These are phyloP conservation scores for Botryococcus braunii DNA, from an alignment of 163 green algal genomes.

Conservation along the genomic window DNA sequence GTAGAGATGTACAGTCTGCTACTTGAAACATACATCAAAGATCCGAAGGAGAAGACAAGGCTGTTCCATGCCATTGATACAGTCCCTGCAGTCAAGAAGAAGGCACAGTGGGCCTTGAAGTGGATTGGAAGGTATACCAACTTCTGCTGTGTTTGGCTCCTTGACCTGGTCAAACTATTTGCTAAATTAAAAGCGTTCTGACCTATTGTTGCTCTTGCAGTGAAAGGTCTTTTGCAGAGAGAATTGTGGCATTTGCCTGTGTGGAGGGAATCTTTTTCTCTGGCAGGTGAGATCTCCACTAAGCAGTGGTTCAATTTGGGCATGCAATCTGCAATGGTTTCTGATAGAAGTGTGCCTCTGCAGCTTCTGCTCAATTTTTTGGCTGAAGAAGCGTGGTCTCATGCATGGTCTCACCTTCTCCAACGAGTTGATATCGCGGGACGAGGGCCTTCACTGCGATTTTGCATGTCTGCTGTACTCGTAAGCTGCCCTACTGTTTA, in stretches of 20 bases:
- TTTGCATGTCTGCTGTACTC: slow-evolving; percentile 79
- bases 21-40: slow-evolving; percentile 79
- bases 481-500: slow-evolving; percentile 26
- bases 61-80: slow-evolving; percentile 74
- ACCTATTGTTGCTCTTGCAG: too few species aligned
- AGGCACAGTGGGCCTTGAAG: slow-evolving; percentile 69
- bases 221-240: slow-evolving; percentile 44
- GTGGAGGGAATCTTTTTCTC: slow-evolving; percentile 89
- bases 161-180: too few species aligned
- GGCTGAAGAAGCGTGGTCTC: slow-evolving; percentile 85
- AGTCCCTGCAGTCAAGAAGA: slow-evolving; percentile 63
- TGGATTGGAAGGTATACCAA: slow-evolving; percentile 43
- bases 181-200: too few species aligned
- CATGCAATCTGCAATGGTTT: not conserved
- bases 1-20: slow-evolving; percentile 84
- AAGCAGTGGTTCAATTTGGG: not conserved
- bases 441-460: slow-evolving; percentile 84
- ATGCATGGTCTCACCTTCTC: slow-evolving; percentile 84
- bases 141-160: too few species aligned
- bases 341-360: not conserved
- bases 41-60: slow-evolving; percentile 49
- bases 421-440: slow-evolving; percentile 82
- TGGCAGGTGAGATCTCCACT: slow-evolving; percentile 26
- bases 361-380: slow-evolving; percentile 87
- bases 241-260: slow-evolving; percentile 74